A percentile compares a stretch with the other conserved stretches of the same genome.
phyloP scores from a whole-genome alignment of 257 asterid species.

The Verbena officinalis region DNA sequence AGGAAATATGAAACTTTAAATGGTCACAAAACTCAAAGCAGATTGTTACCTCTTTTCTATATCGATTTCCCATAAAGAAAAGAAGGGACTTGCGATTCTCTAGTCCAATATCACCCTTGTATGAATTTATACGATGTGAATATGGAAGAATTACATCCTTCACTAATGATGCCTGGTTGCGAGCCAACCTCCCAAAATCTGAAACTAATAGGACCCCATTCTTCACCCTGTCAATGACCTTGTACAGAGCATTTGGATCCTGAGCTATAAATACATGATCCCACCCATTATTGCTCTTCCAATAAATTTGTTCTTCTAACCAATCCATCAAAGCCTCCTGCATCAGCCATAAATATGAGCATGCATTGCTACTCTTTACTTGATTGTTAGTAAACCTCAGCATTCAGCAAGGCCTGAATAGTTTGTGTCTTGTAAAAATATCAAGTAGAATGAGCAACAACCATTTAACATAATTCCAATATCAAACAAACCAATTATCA shows the following conservation, averaged over 20 bases:
- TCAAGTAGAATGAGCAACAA: neutral
- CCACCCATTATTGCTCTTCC: constrained; percentile 97
- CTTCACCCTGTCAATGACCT: constrained; percentile 79
- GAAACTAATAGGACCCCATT: constrained; percentile 91
- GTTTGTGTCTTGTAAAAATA: constrained; percentile 11
- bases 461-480: neutral
- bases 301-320: constrained; percentile 79
- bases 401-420: neutral
- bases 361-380: neutral
- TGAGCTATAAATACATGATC: constrained; percentile 96
- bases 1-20: neutral
- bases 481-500: too few species aligned
- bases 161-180: constrained; percentile 82
- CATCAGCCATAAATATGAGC: constrained; percentile 34
- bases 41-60: constrained; percentile 81
- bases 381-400: neutral
- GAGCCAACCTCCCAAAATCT: constrained; percentile 93
- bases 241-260: constrained; percentile 97
- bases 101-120: constrained; percentile 73
- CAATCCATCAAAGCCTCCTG: constrained; percentile 89
- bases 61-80: constrained; percentile 97
- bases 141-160: constrained; percentile 93
- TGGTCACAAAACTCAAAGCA: neutral
- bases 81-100: constrained; percentile 74
- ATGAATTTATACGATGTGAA: constrained; percentile 87